Conservation (phyloP, 75 land plant species). For the Pinus tabuliformis region DNA sequence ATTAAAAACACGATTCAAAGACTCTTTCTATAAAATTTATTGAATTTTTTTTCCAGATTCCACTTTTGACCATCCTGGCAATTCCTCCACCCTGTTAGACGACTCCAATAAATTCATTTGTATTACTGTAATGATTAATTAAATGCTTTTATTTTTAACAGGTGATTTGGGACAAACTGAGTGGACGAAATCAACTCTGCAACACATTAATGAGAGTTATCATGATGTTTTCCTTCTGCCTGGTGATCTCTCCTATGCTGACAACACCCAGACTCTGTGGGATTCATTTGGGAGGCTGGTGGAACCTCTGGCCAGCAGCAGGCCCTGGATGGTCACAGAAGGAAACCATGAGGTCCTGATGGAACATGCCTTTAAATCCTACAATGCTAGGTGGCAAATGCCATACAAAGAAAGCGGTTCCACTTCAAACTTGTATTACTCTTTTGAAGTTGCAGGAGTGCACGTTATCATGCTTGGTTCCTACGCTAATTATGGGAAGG, state of each 20-base stretch:
- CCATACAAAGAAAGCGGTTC: constrained; percentile 56
- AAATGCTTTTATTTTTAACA: constrained; percentile 36
- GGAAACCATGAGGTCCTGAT: constrained; percentile 48
- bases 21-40: too few species aligned
- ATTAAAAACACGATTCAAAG: too few species aligned
- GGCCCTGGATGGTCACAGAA: constrained; percentile 50
- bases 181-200: constrained; percentile 39
- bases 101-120: too few species aligned
- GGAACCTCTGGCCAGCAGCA: constrained; percentile 32
- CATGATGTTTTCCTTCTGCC: constrained; percentile 40
- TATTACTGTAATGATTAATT: too few species aligned
- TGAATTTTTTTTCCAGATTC: too few species aligned
- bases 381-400: constrained; percentile 58
- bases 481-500: constrained; percentile 21
- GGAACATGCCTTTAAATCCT: constrained; percentile 27
- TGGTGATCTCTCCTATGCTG: constrained; percentile 57
- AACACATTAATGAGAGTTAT: constrained; percentile 18
- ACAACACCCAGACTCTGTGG: constrained; percentile 35
- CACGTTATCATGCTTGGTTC: constrained; percentile 66
- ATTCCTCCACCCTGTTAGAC: too few species aligned
- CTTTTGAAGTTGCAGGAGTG: constrained; percentile 54
- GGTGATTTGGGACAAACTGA: constrained; percentile 60
- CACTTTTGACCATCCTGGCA: too few species aligned
- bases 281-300: constrained; percentile 41
- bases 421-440: constrained; percentile 52